A percentile compares a stretch with the other conserved stretches of the same genome.
Evolutionary conservation across 371 early-diverging fungal genomes (phyloP).

Genomic region (Mortierella sp.): DNA sequence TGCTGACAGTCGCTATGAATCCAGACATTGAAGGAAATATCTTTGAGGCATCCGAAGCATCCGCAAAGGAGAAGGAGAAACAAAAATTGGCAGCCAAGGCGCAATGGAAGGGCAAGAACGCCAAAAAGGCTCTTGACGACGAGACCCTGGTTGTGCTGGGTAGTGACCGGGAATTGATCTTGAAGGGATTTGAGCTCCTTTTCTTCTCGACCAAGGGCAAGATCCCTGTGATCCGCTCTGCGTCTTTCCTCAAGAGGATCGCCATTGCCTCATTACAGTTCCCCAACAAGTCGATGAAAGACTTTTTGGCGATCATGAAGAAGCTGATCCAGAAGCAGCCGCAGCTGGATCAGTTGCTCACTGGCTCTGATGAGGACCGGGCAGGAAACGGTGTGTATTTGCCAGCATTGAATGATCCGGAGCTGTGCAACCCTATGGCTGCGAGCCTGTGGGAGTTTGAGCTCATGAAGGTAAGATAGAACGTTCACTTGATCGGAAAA

Average conservation of each 20-base stretch:
- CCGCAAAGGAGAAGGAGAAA: slow-evolving; percentile 46
- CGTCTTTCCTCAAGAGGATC: slow-evolving; percentile 72
- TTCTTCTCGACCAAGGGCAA: slow-evolving; percentile 82
- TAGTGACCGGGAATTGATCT: slow-evolving; percentile 81
- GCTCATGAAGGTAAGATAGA: slow-evolving; percentile 70
- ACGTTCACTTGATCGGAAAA: too few species aligned
- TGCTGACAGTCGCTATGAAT: slow-evolving; percentile 77
- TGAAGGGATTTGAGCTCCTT: slow-evolving; percentile 84
- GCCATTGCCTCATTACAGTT: slow-evolving; percentile 67
- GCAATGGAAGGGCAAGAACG: slow-evolving; percentile 36
- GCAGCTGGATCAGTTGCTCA: slow-evolving; percentile 81
- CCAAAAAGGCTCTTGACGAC: slow-evolving; percentile 25
- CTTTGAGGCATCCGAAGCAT: slow-evolving; percentile 46
- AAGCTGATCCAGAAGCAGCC: slow-evolving; percentile 68
- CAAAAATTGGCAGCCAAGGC: slow-evolving; percentile 39
- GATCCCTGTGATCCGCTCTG: slow-evolving; percentile 77
- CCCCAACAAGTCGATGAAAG: slow-evolving; percentile 68
- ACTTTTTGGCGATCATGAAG: slow-evolving; percentile 60
- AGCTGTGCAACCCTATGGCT: slow-evolving; percentile 93
- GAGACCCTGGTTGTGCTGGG: slow-evolving; percentile 52
- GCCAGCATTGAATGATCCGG: slow-evolving; percentile 88
- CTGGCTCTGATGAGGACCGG: slow-evolving; percentile 86
- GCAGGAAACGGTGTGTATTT: slow-evolving; percentile 83
- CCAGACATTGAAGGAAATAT: slow-evolving; percentile 68
- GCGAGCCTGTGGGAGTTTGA: slow-evolving; percentile 88